Conservation (phyloP, 2,329 filamentous ascomycete genomes). For the Epichloe amarillans region DNA sequence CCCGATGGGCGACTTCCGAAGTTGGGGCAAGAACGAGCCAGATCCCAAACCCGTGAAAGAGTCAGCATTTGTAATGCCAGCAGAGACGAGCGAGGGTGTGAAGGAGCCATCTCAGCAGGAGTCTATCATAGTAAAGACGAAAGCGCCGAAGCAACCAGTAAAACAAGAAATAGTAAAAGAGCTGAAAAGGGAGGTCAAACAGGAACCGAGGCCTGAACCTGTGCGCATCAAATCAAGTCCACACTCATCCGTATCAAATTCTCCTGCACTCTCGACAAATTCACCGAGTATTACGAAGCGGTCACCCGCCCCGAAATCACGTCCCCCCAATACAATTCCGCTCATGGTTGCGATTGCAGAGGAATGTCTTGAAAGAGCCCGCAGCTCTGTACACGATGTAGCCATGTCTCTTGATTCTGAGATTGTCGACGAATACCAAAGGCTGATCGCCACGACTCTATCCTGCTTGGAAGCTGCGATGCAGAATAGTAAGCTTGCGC, state of each 20-base stretch:
- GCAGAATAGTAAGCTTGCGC: conserved; percentile 44
- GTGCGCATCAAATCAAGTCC: conserved; percentile 22
- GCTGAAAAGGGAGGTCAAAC: conserved; percentile 5
- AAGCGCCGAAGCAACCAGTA: conserved; percentile 5
- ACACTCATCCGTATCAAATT: conserved; percentile 26
- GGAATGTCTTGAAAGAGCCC: conserved; percentile 59
- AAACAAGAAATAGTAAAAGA: conserved; percentile 6
- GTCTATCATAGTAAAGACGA: conserved; percentile 4
- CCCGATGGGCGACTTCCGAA: conserved; percentile 11
- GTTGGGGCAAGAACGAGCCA: conserved; percentile 6
- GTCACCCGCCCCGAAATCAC: conserved; percentile 28
- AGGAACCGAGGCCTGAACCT: conserved; percentile 7
- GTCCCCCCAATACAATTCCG: conserved; percentile 37
- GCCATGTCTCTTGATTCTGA: conserved; percentile 24
- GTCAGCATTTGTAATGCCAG: conserved; percentile 2
- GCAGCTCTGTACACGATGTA: conserved; percentile 35
- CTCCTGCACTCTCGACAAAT: conserved; percentile 25
- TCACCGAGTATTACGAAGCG: conserved; percentile 28
- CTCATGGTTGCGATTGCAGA: conserved; percentile 61
- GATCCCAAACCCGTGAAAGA: conserved; percentile 6
- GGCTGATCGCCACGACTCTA: conserved; percentile 57
- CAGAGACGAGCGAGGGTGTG: not conserved
- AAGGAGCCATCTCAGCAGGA: conserved; percentile 8
- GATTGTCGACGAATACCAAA: conserved; percentile 53
- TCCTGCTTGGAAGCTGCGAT: conserved; percentile 59